These are phyloP conservation scores for Fusarium ramigenum DNA, from an alignment of 2,329 filamentous ascomycete genomes.

Conservation along the genomic window DNA sequence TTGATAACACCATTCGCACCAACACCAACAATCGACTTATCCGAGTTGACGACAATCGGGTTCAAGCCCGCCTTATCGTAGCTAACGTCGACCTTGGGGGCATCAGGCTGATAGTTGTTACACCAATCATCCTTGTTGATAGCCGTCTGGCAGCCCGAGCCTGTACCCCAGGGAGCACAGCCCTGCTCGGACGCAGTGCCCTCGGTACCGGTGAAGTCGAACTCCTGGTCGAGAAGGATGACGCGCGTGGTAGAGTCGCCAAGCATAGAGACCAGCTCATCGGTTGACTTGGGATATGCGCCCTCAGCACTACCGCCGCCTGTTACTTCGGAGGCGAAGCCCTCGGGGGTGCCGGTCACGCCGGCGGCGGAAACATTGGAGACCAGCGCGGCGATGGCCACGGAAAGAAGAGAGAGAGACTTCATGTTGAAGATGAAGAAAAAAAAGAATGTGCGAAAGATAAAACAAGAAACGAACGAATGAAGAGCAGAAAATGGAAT, in stretches of 20 bases:
- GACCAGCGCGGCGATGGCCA: slow-evolving; percentile 29
- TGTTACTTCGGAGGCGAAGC: slow-evolving; percentile 63
- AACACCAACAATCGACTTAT: slow-evolving; percentile 66
- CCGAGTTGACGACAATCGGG: slow-evolving; percentile 62
- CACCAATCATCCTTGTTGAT: slow-evolving; percentile 70
- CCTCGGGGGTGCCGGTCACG: slow-evolving; percentile 50
- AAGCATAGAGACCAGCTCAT: slow-evolving; percentile 68
- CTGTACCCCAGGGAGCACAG: slow-evolving; percentile 68
- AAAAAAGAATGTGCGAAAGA: slow-evolving; percentile 1
- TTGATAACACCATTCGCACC: slow-evolving; percentile 64
- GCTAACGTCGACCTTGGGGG: slow-evolving; percentile 55
- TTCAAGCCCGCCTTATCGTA: slow-evolving; percentile 62
- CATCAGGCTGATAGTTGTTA: slow-evolving; percentile 64
- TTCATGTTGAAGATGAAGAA: slow-evolving; percentile 19
- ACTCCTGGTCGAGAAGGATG: slow-evolving; percentile 66
- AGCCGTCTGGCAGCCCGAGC: slow-evolving; percentile 63
- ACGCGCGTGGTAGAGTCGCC: slow-evolving; percentile 62
- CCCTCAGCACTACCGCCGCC: slow-evolving; percentile 70
- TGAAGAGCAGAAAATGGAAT: background rate
- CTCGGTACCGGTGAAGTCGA: slow-evolving; percentile 65
- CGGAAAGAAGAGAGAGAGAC: slow-evolving; percentile 25
- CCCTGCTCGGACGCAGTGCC: slow-evolving; percentile 62
- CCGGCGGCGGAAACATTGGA: slow-evolving; percentile 30
- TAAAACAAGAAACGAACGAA: slow-evolving; percentile 5
- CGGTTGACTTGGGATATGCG: slow-evolving; percentile 63